A percentile compares a stretch with the other conserved stretches of the same genome.
Conservation (phyloP, 768 basidiomycete genomes). For the Kwoniella mangroviensis region DNA sequence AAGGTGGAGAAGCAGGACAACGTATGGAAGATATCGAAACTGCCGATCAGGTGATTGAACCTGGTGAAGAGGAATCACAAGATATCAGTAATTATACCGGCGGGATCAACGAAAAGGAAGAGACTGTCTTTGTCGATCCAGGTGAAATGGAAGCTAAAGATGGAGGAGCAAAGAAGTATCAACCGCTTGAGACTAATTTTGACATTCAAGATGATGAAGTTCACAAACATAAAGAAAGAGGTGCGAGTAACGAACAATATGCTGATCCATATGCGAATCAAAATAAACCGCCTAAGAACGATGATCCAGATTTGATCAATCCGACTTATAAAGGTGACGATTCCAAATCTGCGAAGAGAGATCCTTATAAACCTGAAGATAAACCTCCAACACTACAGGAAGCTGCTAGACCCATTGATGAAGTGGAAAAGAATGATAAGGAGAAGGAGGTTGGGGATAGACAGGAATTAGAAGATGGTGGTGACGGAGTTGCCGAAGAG, state of each 20-base stretch:
- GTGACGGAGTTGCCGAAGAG: constrained; percentile 63
- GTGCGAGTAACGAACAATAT: constrained; percentile 2
- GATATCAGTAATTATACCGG: constrained; percentile 1
- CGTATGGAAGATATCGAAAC: constrained; percentile 32
- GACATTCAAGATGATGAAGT: not conserved
- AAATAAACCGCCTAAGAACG: not conserved
- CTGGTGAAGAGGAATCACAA: constrained; percentile 16
- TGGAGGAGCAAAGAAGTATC: constrained; percentile 9
- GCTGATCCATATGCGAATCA: not conserved
- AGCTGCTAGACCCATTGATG: constrained; percentile 6
- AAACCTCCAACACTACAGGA: constrained; percentile 1
- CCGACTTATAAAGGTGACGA: constrained; percentile 10
- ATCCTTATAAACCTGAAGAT: constrained; percentile 11
- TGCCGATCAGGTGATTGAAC: constrained; percentile 27
- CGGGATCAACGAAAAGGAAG: constrained; percentile 10
- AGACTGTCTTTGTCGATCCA: constrained; percentile 1
- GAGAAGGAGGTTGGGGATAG: constrained; percentile 12
- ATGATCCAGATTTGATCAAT: constrained; percentile 11
- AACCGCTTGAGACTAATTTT: constrained; percentile 1
- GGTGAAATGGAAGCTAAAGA: constrained; percentile 20
- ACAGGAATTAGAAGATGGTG: not conserved
- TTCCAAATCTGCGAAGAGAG: constrained; percentile 1
- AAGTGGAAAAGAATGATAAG: constrained; percentile 14
- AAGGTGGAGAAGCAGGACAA: constrained; percentile 39
- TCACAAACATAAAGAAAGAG: constrained; percentile 6